Base-by-base conservation (phyloP, 495 filamentous ascomycete genomes). In the Podospora appendiculata region DNA sequence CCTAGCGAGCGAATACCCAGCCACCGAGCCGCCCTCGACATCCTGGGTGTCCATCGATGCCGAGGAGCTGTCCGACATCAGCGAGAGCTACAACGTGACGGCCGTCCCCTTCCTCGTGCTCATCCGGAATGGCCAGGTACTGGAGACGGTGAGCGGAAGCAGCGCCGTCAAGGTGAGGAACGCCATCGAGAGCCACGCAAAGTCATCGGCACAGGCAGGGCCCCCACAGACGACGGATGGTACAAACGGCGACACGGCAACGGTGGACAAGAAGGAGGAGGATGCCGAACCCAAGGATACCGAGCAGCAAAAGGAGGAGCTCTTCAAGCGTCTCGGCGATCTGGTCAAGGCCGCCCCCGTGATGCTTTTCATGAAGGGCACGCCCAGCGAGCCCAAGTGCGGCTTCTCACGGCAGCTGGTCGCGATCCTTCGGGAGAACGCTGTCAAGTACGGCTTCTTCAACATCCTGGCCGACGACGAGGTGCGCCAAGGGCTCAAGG, bases 381-480 rank as follows among this genome's bases (percentile, higher is more conserved):
- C 94, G 1, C 93, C 93, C 0, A 88, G 83, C 57, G 78, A 82
- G 51, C 93, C 93, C 7, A 90, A 96, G 70, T 98, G 93, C 65
- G 93, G 93, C 3, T 98, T 96, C 73, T 93, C 87, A 56, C 78
- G 91, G 48, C 89, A 96, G 71, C 65, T 95, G 38, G 94, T 97
- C 13, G 81, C 75, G 3, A 76, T 97, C 36, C 71, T 97, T 51
- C 82, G 93, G 51, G 90, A 96, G 73, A 81, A 85, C 53, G 84
- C 85, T 47, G 86, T 99, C 38, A 87, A 92, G 64, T 99, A 97
- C 69, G 94, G 93, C 7, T 97, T 97, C 78, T 99, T 99, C 72
- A 97, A 99, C 63, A 97, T 95, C 56, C 70, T 99, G 49, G 93
- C 93, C 56, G 93, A 99, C 68, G 93, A 99, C 61, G 93, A 96